These are phyloP conservation scores for Cenococcum geophilum DNA, from an alignment of 495 filamentous ascomycete species.

Conservation along the genomic window DNA sequence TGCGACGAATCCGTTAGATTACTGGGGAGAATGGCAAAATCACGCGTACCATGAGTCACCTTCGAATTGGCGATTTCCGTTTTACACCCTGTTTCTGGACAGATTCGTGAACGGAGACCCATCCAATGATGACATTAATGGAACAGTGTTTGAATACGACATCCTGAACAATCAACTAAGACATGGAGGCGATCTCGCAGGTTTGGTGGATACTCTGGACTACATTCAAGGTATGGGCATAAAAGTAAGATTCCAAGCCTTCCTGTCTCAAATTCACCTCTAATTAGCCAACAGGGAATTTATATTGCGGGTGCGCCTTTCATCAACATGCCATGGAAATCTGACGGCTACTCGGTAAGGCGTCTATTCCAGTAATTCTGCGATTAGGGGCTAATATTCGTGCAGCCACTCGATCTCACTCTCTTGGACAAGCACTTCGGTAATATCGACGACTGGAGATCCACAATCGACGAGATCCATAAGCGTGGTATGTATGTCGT, in stretches of 20 bases:
- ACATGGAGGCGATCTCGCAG: slow-evolving; percentile 63
- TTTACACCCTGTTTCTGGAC: slow-evolving; percentile 66
- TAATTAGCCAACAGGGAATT: slow-evolving; percentile 30
- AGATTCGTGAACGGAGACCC: slow-evolving; percentile 69
- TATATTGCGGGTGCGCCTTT: slow-evolving; percentile 51
- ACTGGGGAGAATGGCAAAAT: slow-evolving; percentile 54
- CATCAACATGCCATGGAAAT: slow-evolving; percentile 64
- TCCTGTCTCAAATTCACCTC: not conserved
- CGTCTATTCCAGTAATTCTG: not conserved
- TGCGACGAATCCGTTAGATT: slow-evolving; percentile 54
- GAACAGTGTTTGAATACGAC: slow-evolving; percentile 64
- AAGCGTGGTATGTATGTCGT: slow-evolving; percentile 67
- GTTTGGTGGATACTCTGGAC: slow-evolving; percentile 60
- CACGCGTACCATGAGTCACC: slow-evolving; percentile 55
- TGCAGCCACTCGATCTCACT: slow-evolving; percentile 57
- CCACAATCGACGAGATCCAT: slow-evolving; percentile 58
- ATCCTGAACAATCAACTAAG: slow-evolving; percentile 62
- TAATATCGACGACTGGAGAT: slow-evolving; percentile 56
- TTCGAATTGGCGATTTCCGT: slow-evolving; percentile 62
- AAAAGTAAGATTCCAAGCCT: slow-evolving; percentile 37
- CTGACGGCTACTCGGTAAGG: slow-evolving; percentile 49
- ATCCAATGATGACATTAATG: slow-evolving; percentile 64
- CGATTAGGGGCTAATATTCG: not conserved
- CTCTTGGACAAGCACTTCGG: slow-evolving; percentile 65
- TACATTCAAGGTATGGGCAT: slow-evolving; percentile 72